A percentile compares a stretch with the other conserved stretches of the same genome.
These are phyloP conservation scores for Metarhizium brunneum DNA, from an alignment of 2,329 filamentous ascomycete genomes.

Conservation along the genomic window DNA sequence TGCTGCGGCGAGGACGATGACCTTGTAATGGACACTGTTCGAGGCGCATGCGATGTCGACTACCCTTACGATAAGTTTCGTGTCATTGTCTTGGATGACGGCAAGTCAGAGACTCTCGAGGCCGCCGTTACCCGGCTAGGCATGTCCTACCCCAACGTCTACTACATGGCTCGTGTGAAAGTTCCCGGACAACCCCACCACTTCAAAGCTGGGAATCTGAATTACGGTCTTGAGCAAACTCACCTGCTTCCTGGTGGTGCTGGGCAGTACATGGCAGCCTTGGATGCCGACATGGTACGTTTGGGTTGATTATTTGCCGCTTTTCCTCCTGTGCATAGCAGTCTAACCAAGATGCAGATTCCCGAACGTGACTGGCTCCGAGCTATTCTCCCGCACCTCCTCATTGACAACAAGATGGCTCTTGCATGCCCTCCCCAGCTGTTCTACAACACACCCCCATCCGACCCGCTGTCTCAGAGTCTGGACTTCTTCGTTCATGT, in stretches of 20 bases:
- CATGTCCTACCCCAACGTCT: constrained; percentile 36
- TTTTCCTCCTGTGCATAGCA: not conserved
- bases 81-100: constrained; percentile 48
- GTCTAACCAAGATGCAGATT: constrained; percentile 30
- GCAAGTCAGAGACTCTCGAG: constrained; percentile 33
- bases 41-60: constrained; percentile 44
- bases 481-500: constrained; percentile 50
- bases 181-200: constrained; percentile 39
- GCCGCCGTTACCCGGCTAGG: constrained; percentile 26
- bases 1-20: constrained; percentile 49
- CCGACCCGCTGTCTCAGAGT: constrained; percentile 49
- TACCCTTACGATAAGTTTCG: constrained; percentile 44
- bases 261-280: constrained; percentile 49
- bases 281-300: constrained; percentile 56
- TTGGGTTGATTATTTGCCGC: not conserved
- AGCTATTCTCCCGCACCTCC: constrained; percentile 47
- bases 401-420: constrained; percentile 47
- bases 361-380: constrained; percentile 52
- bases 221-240: constrained; percentile 45
- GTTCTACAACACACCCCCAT: constrained; percentile 52
- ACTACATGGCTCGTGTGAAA: constrained; percentile 43
- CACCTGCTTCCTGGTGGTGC: constrained; percentile 43
- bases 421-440: constrained; percentile 52
- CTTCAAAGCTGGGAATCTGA: constrained; percentile 58
- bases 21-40: constrained; percentile 46